These are phyloP conservation scores for Coccomyxa sp. DNA, from an alignment of 139 green algal species.

Conservation along the genomic window DNA sequence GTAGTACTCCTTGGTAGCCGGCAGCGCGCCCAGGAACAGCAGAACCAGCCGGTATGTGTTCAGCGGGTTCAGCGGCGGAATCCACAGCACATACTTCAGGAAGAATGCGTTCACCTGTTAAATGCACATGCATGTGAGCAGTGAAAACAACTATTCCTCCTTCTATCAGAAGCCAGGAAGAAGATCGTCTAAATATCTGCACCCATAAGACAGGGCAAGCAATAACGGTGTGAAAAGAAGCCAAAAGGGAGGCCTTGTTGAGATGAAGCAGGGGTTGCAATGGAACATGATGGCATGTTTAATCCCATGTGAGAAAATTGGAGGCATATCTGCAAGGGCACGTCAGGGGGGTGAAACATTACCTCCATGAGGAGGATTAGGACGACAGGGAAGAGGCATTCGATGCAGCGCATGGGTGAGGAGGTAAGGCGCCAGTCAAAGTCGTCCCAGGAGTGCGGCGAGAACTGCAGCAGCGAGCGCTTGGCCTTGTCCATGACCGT, in stretches of 20 bases:
- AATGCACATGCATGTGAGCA: background rate
- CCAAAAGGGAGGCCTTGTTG: too few species aligned
- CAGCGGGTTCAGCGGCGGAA: slow-evolving; percentile 76
- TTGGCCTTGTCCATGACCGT: slow-evolving; percentile 52
- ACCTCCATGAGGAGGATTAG: slow-evolving; percentile 19
- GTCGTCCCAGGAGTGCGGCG: slow-evolving; percentile 66
- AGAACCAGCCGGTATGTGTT: slow-evolving; percentile 72
- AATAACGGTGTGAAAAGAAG: too few species aligned
- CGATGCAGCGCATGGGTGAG: slow-evolving; percentile 22
- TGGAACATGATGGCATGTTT: too few species aligned
- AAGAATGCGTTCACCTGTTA: slow-evolving; percentile 92
- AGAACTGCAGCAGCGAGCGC: slow-evolving; percentile 68
- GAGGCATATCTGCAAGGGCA: too few species aligned
- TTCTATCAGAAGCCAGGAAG: too few species aligned
- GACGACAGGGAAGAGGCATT: slow-evolving; percentile 7
- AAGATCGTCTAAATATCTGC: too few species aligned
- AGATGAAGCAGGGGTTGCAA: too few species aligned
- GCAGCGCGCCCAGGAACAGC: slow-evolving; percentile 52
- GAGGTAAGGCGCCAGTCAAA: slow-evolving; percentile 56
- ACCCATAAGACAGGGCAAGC: too few species aligned
- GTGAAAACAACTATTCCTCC: too few species aligned
- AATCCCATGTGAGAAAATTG: too few species aligned
- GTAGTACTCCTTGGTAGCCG: slow-evolving; percentile 74
- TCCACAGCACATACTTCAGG: slow-evolving; percentile 88
- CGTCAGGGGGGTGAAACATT: too few species aligned